These are phyloP conservation scores for Rhynchospora breviuscula DNA, from an alignment of 176 grass and related monocot genomes.

Conservation along the genomic window DNA sequence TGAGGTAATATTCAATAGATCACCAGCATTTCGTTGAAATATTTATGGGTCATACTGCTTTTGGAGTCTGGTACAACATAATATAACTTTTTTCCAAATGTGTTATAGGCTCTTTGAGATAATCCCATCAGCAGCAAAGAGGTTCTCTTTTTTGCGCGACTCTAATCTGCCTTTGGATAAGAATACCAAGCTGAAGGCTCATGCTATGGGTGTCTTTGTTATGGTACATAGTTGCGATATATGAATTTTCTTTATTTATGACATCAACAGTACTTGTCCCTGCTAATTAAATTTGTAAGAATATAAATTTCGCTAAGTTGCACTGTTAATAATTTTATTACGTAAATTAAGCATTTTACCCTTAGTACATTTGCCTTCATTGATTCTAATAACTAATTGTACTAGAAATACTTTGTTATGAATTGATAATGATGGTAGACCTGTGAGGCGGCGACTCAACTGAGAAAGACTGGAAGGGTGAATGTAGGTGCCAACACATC, in stretches of 20 bases:
- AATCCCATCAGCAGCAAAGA: constrained; percentile 52
- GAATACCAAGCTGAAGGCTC: constrained; percentile 89
- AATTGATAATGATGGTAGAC: neutral
- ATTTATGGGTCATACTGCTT: neutral
- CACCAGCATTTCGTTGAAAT: neutral
- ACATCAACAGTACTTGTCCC: neutral
- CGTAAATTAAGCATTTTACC: neutral
- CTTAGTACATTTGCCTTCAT: no score
- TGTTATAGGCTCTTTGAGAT: constrained; percentile 67
- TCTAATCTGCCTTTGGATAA: constrained; percentile 37
- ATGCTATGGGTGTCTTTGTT: constrained; percentile 81
- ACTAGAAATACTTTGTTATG: neutral
- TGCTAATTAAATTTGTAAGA: neutral
- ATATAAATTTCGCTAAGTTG: neutral
- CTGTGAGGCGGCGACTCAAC: constrained; percentile 27
- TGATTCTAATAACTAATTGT: neutral
- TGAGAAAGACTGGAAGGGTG: constrained; percentile 23
- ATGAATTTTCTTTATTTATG: neutral
- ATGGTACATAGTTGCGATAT: constrained; percentile 41
- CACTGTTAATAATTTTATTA: neutral
- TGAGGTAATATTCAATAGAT: neutral
- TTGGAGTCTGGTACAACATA: neutral
- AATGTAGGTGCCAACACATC: constrained; percentile 17
- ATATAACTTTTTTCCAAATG: neutral
- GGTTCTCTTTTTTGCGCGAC: constrained; percentile 80